phyloP scores from a whole-genome alignment of 2,329 filamentous ascomycete genomes.

The Monilinia fructigena region DNA sequence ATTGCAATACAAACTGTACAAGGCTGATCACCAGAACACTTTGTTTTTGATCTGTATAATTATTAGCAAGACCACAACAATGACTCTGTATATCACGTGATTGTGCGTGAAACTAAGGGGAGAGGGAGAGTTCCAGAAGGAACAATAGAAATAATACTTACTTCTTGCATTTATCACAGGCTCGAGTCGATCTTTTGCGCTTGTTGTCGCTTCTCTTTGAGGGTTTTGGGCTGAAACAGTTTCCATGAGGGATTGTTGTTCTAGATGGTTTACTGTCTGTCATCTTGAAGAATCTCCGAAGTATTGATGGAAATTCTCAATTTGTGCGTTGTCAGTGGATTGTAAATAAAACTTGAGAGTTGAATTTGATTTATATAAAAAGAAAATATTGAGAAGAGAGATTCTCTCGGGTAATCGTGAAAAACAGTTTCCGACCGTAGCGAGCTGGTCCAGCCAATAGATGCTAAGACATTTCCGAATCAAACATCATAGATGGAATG shows the following conservation, averaged over 20 bases:
- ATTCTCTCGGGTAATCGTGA: background rate
- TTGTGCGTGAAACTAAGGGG: background rate
- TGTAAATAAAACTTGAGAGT: background rate
- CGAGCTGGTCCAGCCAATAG: slow-evolving; percentile 1
- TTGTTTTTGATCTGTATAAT: slow-evolving; percentile 41
- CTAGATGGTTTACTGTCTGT: background rate
- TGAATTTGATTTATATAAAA: background rate
- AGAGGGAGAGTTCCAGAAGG: background rate
- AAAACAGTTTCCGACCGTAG: background rate
- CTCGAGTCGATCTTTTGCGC: slow-evolving; percentile 44
- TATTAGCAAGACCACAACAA: background rate
- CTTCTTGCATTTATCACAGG: slow-evolving; percentile 51
- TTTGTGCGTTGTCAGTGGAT: background rate
- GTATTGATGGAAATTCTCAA: background rate
- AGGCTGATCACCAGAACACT: slow-evolving; percentile 44
- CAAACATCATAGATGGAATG: background rate
- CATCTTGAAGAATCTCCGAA: background rate
- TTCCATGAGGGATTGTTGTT: background rate
- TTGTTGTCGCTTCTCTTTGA: slow-evolving; percentile 10
- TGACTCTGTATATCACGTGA: background rate
- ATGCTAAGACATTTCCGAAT: background rate
- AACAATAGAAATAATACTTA: slow-evolving; percentile 34
- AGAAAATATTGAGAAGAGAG: background rate
- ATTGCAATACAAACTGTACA: slow-evolving; percentile 40
- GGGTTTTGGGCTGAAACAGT: no score